Percentiles rank a stretch among this genome's conserved stretches.
Conservation (phyloP, 129 eudicot genomes). For the Lactuca saligna region DNA sequence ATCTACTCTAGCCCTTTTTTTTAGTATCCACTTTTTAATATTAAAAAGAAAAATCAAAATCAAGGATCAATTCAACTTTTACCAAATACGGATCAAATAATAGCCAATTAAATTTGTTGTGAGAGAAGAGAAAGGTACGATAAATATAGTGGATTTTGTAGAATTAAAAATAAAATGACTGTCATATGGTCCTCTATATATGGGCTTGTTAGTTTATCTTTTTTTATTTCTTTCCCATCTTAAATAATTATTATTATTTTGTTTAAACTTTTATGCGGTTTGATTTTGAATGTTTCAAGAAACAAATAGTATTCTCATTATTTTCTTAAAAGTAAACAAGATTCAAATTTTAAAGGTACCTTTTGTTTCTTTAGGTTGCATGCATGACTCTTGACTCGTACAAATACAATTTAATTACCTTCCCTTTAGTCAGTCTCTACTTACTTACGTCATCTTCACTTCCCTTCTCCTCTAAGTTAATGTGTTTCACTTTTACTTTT, state of each 20-base stretch:
- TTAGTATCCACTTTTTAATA: too few relatives aligned
- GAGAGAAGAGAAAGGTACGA: background rate
- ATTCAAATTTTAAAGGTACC: slow-evolving; percentile 38
- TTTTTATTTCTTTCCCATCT: slow-evolving; percentile 24
- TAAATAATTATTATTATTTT: slow-evolving; percentile 17
- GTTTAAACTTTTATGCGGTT: slow-evolving; percentile 34
- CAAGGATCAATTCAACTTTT: too few relatives aligned
- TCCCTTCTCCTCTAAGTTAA: slow-evolving; percentile 13
- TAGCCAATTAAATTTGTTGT: background rate
- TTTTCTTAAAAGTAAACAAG: slow-evolving; percentile 32
- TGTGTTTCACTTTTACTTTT: slow-evolving; percentile 26
- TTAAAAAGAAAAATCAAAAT: too few relatives aligned
- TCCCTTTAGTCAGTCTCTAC: background rate
- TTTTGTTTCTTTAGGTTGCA: slow-evolving; percentile 43
- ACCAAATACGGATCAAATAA: background rate
- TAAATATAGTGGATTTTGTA: slow-evolving; percentile 8
- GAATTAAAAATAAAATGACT: slow-evolving; percentile 5
- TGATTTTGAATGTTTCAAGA: slow-evolving; percentile 68
- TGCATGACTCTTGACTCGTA: slow-evolving; percentile 38
- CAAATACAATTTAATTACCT: slow-evolving; percentile 9
- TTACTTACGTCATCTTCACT: slow-evolving; percentile 9
- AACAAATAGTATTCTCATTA: slow-evolving; percentile 38
- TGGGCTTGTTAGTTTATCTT: slow-evolving; percentile 4
- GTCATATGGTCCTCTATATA: slow-evolving; percentile 18
- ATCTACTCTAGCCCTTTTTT: too few relatives aligned